A percentile compares a stretch with the other conserved stretches of the same genome.
phyloP scores from a whole-genome alignment of 192 early-diverging fungal species.

The Umbelopsis ramanniana region DNA sequence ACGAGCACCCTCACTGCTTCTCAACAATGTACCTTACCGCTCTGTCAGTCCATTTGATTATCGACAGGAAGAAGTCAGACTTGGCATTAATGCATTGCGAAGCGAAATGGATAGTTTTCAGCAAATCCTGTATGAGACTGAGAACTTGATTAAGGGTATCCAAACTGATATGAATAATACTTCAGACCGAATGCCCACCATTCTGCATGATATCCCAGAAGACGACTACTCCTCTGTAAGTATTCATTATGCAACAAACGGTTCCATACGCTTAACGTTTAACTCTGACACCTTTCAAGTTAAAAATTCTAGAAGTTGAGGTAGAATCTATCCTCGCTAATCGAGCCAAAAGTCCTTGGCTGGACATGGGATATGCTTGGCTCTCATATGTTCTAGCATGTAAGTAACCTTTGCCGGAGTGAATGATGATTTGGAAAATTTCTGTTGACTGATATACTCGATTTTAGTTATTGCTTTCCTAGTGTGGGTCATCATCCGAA shows the following conservation, averaged over 20 bases:
- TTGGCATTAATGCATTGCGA: not conserved
- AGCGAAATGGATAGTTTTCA: constrained; percentile 23
- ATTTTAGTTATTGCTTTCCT: constrained; percentile 17
- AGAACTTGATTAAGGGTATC: constrained; percentile 28
- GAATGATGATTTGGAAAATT: too few species aligned
- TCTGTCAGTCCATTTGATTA: constrained; percentile 32
- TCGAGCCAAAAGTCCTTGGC: constrained; percentile 42
- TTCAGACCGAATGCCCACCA: constrained; percentile 22
- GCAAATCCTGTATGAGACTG: constrained; percentile 21
- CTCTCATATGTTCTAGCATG: constrained; percentile 38
- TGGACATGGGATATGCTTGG: constrained; percentile 35
- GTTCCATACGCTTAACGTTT: too few species aligned
- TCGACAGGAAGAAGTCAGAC: constrained; percentile 20
- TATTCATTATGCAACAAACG: not conserved
- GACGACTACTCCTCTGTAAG: constrained; percentile 35
- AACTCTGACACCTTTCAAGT: constrained; percentile 5
- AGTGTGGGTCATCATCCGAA: constrained; percentile 23
- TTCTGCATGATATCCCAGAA: constrained; percentile 40
- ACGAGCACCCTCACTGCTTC: constrained; percentile 21
- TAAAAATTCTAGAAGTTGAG: constrained; percentile 41
- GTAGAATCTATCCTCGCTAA: constrained; percentile 40
- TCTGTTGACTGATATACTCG: not conserved
- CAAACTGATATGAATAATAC: constrained; percentile 35
- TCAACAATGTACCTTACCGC: constrained; percentile 29
- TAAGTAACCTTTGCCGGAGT: constrained; percentile 2